Evolutionary conservation across 257 asterid species (phyloP).

Genomic region (Lithospermum erythrorhizon): DNA sequence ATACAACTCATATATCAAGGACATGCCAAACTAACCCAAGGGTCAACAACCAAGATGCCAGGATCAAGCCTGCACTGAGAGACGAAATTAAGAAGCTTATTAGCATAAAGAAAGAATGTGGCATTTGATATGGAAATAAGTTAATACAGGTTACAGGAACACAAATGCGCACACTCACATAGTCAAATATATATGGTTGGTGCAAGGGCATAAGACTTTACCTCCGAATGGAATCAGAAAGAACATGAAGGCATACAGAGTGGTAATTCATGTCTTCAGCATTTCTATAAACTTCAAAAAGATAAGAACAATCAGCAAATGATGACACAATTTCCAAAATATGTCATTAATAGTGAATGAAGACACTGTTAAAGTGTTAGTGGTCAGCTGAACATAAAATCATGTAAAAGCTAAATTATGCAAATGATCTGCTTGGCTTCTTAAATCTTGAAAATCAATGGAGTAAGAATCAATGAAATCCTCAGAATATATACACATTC

Average conservation of each 20-base stretch:
- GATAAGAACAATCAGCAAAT: conserved; percentile 3
- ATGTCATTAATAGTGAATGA: not conserved
- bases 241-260: conserved; percentile 85
- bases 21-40: conserved; percentile 45
- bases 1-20: not conserved
- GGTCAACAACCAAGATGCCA: conserved; percentile 91
- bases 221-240: conserved; percentile 98
- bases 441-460: too few relatives aligned
- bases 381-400: not conserved
- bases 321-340: not conserved
- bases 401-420: not conserved
- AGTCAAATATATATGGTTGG: not conserved
- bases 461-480: too few relatives aligned
- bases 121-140: not conserved
- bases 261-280: conserved; percentile 98
- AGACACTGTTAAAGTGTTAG: not conserved
- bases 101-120: not conserved
- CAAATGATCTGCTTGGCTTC: not conserved
- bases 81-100: conserved; percentile 22
- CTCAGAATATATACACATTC: too few relatives aligned
- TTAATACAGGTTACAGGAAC: not conserved
- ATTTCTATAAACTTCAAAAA: conserved; percentile 62
- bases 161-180: not conserved
- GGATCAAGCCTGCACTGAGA: conserved; percentile 92
- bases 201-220: conserved; percentile 7